Conservation (phyloP, 1,139 yeast genomes). For the Debaryomyces psychrophilus region DNA sequence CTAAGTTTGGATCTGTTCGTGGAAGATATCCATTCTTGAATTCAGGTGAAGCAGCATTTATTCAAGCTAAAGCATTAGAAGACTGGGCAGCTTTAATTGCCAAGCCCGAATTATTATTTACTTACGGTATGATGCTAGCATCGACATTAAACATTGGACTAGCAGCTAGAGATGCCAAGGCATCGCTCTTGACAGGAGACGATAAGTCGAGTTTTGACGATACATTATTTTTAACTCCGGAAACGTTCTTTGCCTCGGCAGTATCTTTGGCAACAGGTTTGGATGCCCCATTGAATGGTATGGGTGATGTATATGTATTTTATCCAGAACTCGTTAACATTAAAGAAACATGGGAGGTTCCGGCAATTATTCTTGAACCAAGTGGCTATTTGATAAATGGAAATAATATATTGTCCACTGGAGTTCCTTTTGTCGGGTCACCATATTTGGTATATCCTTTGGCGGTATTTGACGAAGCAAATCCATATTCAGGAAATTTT, state of each 20-base stretch:
- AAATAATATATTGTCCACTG: background rate
- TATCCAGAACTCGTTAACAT: conserved; percentile 5
- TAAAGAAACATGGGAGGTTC: conserved; percentile 3
- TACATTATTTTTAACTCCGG: conserved; percentile 1
- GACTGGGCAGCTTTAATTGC: conserved; percentile 3
- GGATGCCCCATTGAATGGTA: conserved; percentile 6
- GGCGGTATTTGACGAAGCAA: conserved; percentile 4
- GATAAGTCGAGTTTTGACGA: conserved; percentile 6
- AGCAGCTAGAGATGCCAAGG: conserved; percentile 5
- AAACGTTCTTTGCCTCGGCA: conserved; percentile 4
- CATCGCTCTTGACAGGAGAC: conserved; percentile 4
- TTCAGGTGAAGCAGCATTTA: conserved; percentile 2
- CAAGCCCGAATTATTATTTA: conserved; percentile 2
- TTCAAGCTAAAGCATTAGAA: conserved; percentile 5
- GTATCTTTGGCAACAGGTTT: conserved; percentile 2
- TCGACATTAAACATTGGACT: conserved; percentile 3
- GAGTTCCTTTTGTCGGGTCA: conserved; percentile 1
- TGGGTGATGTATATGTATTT: conserved; percentile 5
- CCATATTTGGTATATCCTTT: conserved; percentile 5
- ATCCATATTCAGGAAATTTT: conserved; percentile 3
- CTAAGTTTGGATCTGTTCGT: conserved; percentile 4
- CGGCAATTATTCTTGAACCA: background rate
- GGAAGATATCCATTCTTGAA: conserved; percentile 5
- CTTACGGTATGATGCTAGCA: conserved; percentile 5
- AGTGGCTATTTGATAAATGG: conserved; percentile 1